These are phyloP conservation scores for Fusarium veterinarium DNA, from an alignment of 2,329 filamentous ascomycete genomes.

Conservation along the genomic window DNA sequence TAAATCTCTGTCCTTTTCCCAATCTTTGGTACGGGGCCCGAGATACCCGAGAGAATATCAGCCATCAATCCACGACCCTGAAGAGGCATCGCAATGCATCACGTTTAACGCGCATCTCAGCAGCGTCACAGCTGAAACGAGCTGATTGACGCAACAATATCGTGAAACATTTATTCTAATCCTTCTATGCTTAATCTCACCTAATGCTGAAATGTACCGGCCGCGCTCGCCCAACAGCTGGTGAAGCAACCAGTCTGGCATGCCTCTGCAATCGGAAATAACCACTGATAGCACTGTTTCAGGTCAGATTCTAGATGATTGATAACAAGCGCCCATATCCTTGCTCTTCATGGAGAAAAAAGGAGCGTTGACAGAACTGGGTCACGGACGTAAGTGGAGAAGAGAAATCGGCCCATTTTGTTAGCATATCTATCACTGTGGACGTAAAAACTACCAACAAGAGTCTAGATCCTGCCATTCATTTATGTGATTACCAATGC, in stretches of 20 bases:
- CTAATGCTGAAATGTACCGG: accelerated
- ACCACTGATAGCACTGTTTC: not conserved
- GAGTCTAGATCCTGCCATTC: constrained; percentile 12
- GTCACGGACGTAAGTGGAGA: constrained; percentile 7
- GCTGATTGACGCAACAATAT: accelerated
- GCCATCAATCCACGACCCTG: not conserved
- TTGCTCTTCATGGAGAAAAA: not conserved
- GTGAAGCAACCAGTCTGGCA: not conserved
- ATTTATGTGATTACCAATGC: constrained; percentile 11
- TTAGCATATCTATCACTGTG: constrained; percentile 9
- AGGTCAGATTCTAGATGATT: not conserved
- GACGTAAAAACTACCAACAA: constrained; percentile 9
- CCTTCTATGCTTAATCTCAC: accelerated
- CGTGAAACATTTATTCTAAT: too few relatives aligned
- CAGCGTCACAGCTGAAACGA: too few relatives aligned
- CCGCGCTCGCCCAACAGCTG: accelerated
- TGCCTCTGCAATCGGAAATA: not conserved
- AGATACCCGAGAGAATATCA: not conserved
- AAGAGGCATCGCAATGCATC: accelerated
- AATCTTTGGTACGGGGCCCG: not conserved
- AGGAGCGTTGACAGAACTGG: not conserved
- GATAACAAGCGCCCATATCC: not conserved
- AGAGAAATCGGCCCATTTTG: constrained; percentile 28
- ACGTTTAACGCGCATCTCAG: not conserved
- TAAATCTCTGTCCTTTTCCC: not conserved